Percentiles rank a stretch among this genome's conserved stretches.
phyloP scores from a whole-genome alignment of 371 early-diverging fungal species.

The Entomophthora muscae region DNA sequence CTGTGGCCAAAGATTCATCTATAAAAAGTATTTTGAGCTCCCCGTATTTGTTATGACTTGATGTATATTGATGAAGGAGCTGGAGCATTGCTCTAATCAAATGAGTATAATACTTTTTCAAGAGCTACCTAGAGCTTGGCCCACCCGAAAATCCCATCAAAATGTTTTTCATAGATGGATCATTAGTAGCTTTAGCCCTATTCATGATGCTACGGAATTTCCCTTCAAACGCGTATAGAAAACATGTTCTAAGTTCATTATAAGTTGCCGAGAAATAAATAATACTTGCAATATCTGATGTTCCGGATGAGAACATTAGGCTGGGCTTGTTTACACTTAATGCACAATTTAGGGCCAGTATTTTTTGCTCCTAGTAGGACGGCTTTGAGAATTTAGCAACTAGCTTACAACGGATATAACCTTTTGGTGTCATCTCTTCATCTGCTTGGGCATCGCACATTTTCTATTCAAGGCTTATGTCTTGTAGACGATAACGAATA shows the following conservation, averaged over 20 bases:
- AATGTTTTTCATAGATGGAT: neutral
- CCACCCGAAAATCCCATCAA: neutral
- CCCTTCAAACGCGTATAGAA: neutral
- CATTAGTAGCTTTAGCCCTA: neutral
- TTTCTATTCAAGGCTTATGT: no score
- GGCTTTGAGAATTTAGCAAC: neutral
- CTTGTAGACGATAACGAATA: no score
- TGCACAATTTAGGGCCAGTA: neutral
- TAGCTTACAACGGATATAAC: neutral
- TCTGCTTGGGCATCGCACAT: constrained; percentile 6
- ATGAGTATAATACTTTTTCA: neutral
- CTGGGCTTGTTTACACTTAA: constrained; percentile 1
- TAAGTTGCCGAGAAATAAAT: no score
- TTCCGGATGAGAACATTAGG: neutral
- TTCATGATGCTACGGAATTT: constrained; percentile 7
- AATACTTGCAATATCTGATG: neutral
- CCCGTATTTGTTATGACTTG: neutral
- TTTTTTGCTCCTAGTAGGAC: neutral
- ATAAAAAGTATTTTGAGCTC: neutral
- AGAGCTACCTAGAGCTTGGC: constrained; percentile 1
- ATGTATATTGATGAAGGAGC: neutral
- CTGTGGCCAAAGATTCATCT: constrained; percentile 1
- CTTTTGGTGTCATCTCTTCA: neutral
- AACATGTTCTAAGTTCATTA: constrained; percentile 1
- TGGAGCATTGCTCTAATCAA: neutral